phyloP scores from a whole-genome alignment of 345 rosid species.

The Nasturtium officinale region DNA sequence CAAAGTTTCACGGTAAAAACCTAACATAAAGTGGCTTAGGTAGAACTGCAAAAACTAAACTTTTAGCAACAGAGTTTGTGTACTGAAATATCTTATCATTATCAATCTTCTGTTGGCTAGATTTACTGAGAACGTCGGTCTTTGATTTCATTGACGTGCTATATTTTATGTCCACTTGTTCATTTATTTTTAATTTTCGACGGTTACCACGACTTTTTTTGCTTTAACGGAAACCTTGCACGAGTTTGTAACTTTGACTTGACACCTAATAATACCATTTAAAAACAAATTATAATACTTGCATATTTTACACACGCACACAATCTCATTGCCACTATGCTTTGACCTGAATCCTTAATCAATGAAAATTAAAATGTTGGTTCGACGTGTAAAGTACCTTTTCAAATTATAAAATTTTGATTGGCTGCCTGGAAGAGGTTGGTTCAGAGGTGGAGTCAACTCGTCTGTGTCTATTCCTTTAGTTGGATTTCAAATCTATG shows the following conservation, averaged over 20 bases:
- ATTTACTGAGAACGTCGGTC: neutral
- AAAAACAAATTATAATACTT: too few relatives aligned
- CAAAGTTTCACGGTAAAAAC: neutral
- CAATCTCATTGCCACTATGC: neutral
- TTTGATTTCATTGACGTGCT: neutral
- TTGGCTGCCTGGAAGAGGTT: neutral
- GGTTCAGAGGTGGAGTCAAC: neutral
- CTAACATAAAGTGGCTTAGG: neutral
- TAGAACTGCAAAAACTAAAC: neutral
- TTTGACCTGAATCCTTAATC: neutral
- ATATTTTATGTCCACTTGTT: neutral
- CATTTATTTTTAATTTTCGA: neutral
- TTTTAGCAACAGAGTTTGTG: too few relatives aligned
- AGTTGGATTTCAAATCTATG: neutral
- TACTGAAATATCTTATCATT: too few relatives aligned
- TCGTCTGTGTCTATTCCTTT: neutral
- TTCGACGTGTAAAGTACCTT: neutral
- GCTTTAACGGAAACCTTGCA: neutral
- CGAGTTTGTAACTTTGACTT: neutral
- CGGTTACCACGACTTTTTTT: neutral
- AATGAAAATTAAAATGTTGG: neutral
- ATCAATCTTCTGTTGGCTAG: neutral
- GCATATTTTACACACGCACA: neutral
- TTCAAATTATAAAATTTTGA: neutral
- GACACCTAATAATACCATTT: neutral